Evolutionary conservation across 208 protist genomes (phyloP), one percentile per base, ranked within the genome.

Genomic region (Leishmania tropica): DNA sequence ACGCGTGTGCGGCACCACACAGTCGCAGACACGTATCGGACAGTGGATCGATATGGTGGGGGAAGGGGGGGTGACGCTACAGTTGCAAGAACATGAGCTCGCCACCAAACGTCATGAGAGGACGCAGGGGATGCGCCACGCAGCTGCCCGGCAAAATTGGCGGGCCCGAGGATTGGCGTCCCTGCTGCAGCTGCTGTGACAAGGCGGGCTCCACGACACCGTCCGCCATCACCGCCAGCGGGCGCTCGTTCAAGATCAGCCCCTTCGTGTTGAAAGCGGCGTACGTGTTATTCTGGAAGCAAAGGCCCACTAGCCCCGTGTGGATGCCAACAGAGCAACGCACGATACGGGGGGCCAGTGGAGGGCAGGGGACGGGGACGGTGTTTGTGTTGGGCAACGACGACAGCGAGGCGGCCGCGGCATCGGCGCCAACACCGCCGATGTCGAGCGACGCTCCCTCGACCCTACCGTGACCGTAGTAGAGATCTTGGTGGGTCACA

Each of bases 201-300:
- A 80, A 81, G 45, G 31, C 19, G 48, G 35, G 77, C 67, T 86
- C 81, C 19, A 78, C 76, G 51, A 76, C 79, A 24, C 15, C 45
- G 72, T 45, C 35, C 31, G 7, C 51, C 60, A 83, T 81, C 60
- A 96, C 88, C 10, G 85, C 75, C 56, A 92, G 74, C 17, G 90
- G 88, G 54, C 81, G 80, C 35, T 93, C 88, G 53, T 90, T 87
- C 42, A 97, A 80, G 51, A 92, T 84, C 8, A 87, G 80, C 15
- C 90, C 92, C 42, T 90, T 89, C 37, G 86, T 85, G 84, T 96
- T 96, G 81, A 92, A 91, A 21, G 90, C 92, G 35, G 82, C 90
- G 85, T 95, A 97, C 37, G 83, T 95, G 85, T 88, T 89, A 79
- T 96, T 92, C 54, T 84, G 88, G 75, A 97, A 95, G 62, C 86